phyloP scores from a whole-genome alignment of 257 asterid genomes.

The Ocimum tenuiflorum region DNA sequence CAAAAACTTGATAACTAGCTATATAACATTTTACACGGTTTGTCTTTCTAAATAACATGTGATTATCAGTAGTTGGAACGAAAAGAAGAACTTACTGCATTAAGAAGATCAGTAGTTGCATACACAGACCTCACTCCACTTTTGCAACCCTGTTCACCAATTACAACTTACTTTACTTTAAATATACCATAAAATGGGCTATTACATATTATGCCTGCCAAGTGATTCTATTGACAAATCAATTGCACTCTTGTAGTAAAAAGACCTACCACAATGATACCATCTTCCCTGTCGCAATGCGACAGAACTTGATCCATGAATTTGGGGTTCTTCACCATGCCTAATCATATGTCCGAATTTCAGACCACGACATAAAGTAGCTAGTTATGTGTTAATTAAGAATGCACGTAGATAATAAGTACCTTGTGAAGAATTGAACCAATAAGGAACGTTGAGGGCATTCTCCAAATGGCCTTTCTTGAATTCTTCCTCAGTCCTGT shows the following conservation, averaged over 20 bases:
- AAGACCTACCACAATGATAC: conserved; percentile 48
- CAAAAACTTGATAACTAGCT: too few species aligned
- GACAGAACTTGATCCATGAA: conserved; percentile 47
- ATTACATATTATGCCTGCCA: too few species aligned
- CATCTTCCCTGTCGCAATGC: conserved; percentile 42
- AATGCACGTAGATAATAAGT: too few species aligned
- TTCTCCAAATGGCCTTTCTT: conserved; percentile 55
- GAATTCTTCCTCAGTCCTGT: conserved; percentile 75
- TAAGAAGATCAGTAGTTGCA: conserved; percentile 56
- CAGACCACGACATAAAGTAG: not conserved
- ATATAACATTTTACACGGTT: too few species aligned
- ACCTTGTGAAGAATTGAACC: conserved; percentile 55
- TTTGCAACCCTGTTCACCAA: conserved; percentile 46
- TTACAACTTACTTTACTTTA: too few species aligned
- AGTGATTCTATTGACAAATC: too few species aligned
- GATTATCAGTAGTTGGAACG: too few species aligned
- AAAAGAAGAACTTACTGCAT: conserved; percentile 34
- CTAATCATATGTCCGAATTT: conserved; percentile 29
- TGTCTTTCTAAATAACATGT: too few species aligned
- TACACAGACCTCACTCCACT: conserved; percentile 64
- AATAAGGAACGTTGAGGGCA: conserved; percentile 58
- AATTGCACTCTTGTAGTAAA: too few species aligned
- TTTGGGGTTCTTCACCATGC: conserved; percentile 56
- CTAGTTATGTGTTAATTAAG: too few species aligned
- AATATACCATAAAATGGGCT: too few species aligned